Conservation (phyloP, 257 asterid genomes). For the Paraleonurus japonicus region DNA sequence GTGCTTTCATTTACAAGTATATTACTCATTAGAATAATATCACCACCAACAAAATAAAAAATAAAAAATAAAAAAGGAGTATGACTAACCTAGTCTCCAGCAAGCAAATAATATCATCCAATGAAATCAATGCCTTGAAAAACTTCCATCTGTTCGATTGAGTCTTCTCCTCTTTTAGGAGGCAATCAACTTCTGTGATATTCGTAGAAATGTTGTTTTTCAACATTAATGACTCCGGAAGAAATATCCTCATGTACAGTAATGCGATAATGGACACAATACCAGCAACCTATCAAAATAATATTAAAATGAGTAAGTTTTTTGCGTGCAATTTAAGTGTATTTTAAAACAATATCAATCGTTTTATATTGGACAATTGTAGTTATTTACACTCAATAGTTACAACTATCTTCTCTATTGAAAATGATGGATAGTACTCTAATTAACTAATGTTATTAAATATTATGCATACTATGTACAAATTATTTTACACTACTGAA, state of each 20-base stretch:
- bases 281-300: slow-evolving; percentile 52
- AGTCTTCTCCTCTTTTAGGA: slow-evolving; percentile 41
- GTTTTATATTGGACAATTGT: no score
- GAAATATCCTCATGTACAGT: slow-evolving; percentile 71
- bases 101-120: slow-evolving; percentile 51
- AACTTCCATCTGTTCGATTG: slow-evolving; percentile 43
- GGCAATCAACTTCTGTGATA: slow-evolving; percentile 45
- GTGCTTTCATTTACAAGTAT: no score
- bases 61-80: not conserved
- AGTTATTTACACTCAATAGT: no score
- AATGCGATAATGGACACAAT: slow-evolving; percentile 49
- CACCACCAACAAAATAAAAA: not conserved
- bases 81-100: slow-evolving; percentile 52
- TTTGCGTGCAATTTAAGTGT: no score
- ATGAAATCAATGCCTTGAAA: slow-evolving; percentile 47
- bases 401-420: no score
- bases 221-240: slow-evolving; percentile 49
- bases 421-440: no score
- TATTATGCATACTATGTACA: no score
- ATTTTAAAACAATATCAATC: no score
- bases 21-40: no score
- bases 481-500: no score
- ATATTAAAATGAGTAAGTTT: no score
- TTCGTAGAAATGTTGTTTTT: slow-evolving; percentile 6
- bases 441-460: no score